Base-by-base conservation (phyloP, 176 grass and related monocot genomes). In the Themeda triandra region DNA sequence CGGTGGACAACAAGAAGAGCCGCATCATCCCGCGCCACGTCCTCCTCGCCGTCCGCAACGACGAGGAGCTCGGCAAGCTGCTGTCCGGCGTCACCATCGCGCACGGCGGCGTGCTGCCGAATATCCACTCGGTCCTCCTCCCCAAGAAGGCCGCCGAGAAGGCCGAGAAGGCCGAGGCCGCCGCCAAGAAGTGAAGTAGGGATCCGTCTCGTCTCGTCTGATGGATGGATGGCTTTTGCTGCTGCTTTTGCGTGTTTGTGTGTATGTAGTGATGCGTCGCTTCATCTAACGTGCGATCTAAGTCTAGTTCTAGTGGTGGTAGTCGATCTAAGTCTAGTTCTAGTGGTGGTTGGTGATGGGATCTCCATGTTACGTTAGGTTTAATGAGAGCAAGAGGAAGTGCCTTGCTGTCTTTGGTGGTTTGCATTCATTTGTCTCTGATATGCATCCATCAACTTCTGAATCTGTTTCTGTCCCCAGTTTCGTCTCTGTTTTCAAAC, bases 41-140 rank as follows among this genome's bases (percentile, higher is more conserved):
- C 12, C 71, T 91, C 24, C 81, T 85, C 4, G 89, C 85, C 30
- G 77, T 88, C 77, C 51, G 81, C 36, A 91, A 91, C 85, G 89
- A 91, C 76, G 76, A 87, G 70, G 89, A 91, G 85, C 89, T 91
- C 19, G 81, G 81, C 6, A 81, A 8, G 71, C 76, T 87, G 30
- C 75, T 91, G 0, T 0, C 6, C 0, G 85, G 75, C 0, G 89
- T 91, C 51, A 89, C 88, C 83, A 89, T 89, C 63, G 88, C 83
- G 0, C 88, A 85, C 51, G 88, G 83, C 64, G 89, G 85, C 13
- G 89, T 91, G 0, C 75, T 84, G 7, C 84, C 89, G 37, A 87
- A 91, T 80, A 91, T 91, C 75, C 48, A 91, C 75, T 40, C 84
- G 0, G 85, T 84, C 11, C 76, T 91, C 29, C 85, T 91, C 29